Percentiles rank a stretch among this genome's conserved stretches.
These are phyloP conservation scores for Daldinia eschscholtzii DNA, from an alignment of 2,329 filamentous ascomycete genomes.

Conservation along the genomic window DNA sequence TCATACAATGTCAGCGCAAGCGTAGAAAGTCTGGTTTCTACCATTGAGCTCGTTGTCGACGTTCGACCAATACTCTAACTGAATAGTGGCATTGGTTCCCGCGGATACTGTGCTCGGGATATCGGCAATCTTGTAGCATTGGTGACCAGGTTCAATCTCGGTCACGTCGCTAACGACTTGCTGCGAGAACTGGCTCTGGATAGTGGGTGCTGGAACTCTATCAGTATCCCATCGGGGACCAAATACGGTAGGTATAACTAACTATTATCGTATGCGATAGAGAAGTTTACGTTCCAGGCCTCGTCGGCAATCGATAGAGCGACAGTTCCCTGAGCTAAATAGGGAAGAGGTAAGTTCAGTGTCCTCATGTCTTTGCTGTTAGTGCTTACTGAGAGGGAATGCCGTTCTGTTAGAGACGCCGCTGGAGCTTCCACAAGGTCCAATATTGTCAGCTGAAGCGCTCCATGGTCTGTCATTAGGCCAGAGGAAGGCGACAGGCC, in stretches of 20 bases:
- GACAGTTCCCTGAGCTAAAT: constrained; percentile 62
- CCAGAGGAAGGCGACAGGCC: constrained; percentile 68
- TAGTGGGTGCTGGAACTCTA: constrained; percentile 46
- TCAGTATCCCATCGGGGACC: constrained; percentile 19
- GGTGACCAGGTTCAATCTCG: constrained; percentile 54
- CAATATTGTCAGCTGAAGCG: constrained; percentile 62
- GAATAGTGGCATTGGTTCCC: constrained; percentile 55
- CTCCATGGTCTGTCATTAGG: constrained; percentile 64
- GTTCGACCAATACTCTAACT: constrained; percentile 55
- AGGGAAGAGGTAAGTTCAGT: background rate
- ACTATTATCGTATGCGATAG: constrained; percentile 62
- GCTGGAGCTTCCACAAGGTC: constrained; percentile 63
- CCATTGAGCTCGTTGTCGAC: constrained; percentile 50
- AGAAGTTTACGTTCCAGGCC: constrained; percentile 63
- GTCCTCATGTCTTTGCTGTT: background rate
- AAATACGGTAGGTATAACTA: constrained; percentile 35
- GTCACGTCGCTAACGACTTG: constrained; percentile 51
- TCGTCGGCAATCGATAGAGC: constrained; percentile 65
- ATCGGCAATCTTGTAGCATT: constrained; percentile 54
- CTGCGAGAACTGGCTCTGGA: constrained; percentile 52
- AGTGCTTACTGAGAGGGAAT: constrained; percentile 62
- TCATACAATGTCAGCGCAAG: constrained; percentile 56
- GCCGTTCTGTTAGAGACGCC: constrained; percentile 61
- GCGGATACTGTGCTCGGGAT: constrained; percentile 47
- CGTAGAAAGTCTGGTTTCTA: constrained; percentile 55